phyloP scores from a whole-genome alignment of 495 filamentous ascomycete genomes.

The Penicillium riverlandense region DNA sequence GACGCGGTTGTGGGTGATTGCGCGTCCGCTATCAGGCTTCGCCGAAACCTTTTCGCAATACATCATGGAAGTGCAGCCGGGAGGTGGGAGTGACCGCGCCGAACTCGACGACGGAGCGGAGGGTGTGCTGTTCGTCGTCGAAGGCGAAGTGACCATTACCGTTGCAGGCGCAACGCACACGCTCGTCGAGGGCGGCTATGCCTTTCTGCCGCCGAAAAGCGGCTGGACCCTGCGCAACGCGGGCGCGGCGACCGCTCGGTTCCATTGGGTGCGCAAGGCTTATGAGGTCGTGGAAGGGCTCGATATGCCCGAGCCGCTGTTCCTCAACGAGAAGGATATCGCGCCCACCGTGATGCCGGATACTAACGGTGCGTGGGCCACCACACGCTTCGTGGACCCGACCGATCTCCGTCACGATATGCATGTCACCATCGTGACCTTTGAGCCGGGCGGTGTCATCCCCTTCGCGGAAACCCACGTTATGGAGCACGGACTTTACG shows the following conservation, averaged over 20 bases:
- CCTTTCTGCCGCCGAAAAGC: slow-evolving; percentile 16
- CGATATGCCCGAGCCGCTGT: slow-evolving; percentile 13
- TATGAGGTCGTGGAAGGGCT: slow-evolving; percentile 17
- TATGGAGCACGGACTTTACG: slow-evolving; percentile 22
- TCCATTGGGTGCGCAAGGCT: slow-evolving; percentile 21
- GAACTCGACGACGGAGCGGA: slow-evolving; percentile 13
- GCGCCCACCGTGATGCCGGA: slow-evolving; percentile 15
- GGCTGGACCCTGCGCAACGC: slow-evolving; percentile 18
- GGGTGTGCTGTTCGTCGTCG: slow-evolving; percentile 18
- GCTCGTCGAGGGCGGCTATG: slow-evolving; percentile 17
- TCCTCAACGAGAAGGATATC: slow-evolving; percentile 20
- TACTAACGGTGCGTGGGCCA: slow-evolving; percentile 18
- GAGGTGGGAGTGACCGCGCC: slow-evolving; percentile 16
- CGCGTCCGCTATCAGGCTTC: slow-evolving; percentile 18
- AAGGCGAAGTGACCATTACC: slow-evolving; percentile 16
- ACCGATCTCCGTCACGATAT: slow-evolving; percentile 21
- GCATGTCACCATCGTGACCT: slow-evolving; percentile 21
- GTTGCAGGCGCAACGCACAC: slow-evolving; percentile 10
- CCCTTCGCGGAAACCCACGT: slow-evolving; percentile 21
- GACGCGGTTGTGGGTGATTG: slow-evolving; percentile 21
- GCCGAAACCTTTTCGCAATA: slow-evolving; percentile 23
- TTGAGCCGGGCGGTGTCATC: slow-evolving; percentile 18
- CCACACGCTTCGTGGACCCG: slow-evolving; percentile 19
- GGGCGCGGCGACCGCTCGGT: slow-evolving; percentile 13
- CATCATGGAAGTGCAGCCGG: slow-evolving; percentile 20